Conservation (phyloP, 2,329 filamentous ascomycete genomes). For the Camptophora hylomeconis region DNA sequence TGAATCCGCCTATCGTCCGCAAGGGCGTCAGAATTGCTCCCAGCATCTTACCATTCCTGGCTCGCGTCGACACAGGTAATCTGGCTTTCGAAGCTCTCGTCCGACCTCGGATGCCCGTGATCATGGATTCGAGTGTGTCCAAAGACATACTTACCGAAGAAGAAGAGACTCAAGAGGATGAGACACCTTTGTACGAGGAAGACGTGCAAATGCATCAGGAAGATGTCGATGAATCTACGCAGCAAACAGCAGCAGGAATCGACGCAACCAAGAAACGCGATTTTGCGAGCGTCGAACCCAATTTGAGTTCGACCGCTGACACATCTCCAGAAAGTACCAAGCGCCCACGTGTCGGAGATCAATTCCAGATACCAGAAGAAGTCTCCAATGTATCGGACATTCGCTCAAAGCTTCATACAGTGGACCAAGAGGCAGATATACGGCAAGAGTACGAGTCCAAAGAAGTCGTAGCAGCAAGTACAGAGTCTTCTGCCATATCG, state of each 20-base stretch:
- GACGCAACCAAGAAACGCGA: constrained; percentile 1
- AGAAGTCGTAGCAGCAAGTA: neutral
- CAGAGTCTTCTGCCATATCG: neutral
- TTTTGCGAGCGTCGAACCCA: neutral
- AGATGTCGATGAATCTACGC: neutral
- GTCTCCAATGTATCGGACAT: constrained; percentile 1
- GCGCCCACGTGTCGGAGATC: neutral
- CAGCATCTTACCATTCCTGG: constrained; percentile 70
- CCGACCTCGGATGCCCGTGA: constrained; percentile 38
- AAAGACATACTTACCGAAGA: neutral
- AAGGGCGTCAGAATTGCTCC: constrained; percentile 49
- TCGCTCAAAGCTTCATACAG: constrained; percentile 1
- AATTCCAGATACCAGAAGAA: neutral
- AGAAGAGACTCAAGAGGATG: constrained; percentile 1
- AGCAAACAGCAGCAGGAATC: constrained; percentile 1
- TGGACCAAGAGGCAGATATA: constrained; percentile 5
- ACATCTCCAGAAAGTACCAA: neutral
- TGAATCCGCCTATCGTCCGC: constrained; percentile 59
- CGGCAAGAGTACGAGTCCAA: constrained; percentile 6
- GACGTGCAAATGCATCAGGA: constrained; percentile 2
- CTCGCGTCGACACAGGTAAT: constrained; percentile 43
- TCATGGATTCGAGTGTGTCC: constrained; percentile 18
- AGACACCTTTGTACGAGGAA: too few species aligned
- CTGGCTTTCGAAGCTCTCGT: constrained; percentile 53
- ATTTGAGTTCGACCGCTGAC: neutral